Evolutionary conservation across 1,139 yeast species (phyloP), one percentile per base, ranked within the genome.

Genomic region (Debaryomycetaceae sp.): DNA sequence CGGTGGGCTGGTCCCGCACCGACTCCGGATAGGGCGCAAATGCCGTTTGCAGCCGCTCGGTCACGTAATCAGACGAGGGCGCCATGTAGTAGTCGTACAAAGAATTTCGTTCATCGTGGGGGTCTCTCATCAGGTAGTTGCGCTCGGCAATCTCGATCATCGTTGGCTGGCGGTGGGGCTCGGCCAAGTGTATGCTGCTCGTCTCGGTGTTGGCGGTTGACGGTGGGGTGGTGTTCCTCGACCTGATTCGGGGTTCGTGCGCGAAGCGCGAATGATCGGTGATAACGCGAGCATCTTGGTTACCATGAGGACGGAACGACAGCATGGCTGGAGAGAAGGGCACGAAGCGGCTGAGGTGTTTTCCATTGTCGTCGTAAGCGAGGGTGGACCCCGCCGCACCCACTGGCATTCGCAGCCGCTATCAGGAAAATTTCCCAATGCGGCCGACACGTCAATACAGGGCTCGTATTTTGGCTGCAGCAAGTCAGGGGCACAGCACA

Each of bases 261-360:
- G 56, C 58, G 33, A 57, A 56, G 23, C 62, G 36, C n/a, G 63
- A 56, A 14, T 48, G 37, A 37, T 57, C 62, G 40, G 61, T 53
- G 1, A 56, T 54, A 9, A 57, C 45, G 28, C 58, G 38, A 10
- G 42, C 40, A 15, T 51, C 53, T 15, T 46, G 47, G 11, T 40
- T 39, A 8, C 51, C 54, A 36, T 47, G 45, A 1, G 54, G 56
- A 34, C 56, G 45, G 27, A 45, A 49, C 8, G 44, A 35, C 52
- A 48, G 39, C 44, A 40, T 41, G 19, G 19, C 4, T 11, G 11
- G 29, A 26, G 14, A 13, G 10, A 11, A 4, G 12, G 28, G 5
- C 17, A 9, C 12, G n/a, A n/a, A n/a, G n/a, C n/a, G n/a, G n/a
- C n/a, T 25, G 8, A 22, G 8, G 24, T 5, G 15, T 8, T 22